Conservation (phyloP, 2,329 filamentous ascomycete genomes). For the Tricladium varicosporioides region DNA sequence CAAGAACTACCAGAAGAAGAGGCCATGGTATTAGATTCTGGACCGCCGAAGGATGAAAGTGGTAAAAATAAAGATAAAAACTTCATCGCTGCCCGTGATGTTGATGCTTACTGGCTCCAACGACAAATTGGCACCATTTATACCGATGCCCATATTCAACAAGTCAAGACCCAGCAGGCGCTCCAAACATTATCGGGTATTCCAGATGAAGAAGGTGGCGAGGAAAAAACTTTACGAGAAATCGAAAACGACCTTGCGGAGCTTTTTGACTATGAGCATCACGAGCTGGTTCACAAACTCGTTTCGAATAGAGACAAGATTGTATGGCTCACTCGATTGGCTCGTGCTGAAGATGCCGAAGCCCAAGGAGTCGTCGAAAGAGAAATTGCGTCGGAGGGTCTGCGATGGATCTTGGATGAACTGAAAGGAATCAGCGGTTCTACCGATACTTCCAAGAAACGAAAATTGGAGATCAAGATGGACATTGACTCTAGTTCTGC, state of each 20-base stretch:
- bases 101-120: conserved; percentile 97
- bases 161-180: conserved; percentile 85
- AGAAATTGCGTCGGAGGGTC: conserved; percentile 86
- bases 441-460: conserved; percentile 53
- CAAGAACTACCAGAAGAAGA: conserved; percentile 58
- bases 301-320: conserved; percentile 92
- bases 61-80: conserved; percentile 52
- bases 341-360: conserved; percentile 75
- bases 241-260: conserved; percentile 99
- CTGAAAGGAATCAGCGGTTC: conserved; percentile 69
- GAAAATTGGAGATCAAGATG: conserved; percentile 89
- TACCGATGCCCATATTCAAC: conserved; percentile 86
- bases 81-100: conserved; percentile 77
- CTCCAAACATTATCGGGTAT: conserved; percentile 79
- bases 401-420: conserved; percentile 85
- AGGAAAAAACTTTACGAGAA: conserved; percentile 83
- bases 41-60: conserved; percentile 46
- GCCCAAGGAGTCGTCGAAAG: conserved; percentile 76
- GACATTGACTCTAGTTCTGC: conserved; percentile 75
- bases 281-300: conserved; percentile 86
- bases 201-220: conserved; percentile 70
- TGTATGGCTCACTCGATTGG: conserved; percentile 89
- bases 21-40: conserved; percentile 81
- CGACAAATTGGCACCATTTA: conserved; percentile 87
- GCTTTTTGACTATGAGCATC: conserved; percentile 94